A percentile compares a stretch with the other conserved stretches of the same genome.
These are phyloP conservation scores for Rutstroemia sp. DNA, from an alignment of 2,329 filamentous ascomycete genomes.

Conservation along the genomic window DNA sequence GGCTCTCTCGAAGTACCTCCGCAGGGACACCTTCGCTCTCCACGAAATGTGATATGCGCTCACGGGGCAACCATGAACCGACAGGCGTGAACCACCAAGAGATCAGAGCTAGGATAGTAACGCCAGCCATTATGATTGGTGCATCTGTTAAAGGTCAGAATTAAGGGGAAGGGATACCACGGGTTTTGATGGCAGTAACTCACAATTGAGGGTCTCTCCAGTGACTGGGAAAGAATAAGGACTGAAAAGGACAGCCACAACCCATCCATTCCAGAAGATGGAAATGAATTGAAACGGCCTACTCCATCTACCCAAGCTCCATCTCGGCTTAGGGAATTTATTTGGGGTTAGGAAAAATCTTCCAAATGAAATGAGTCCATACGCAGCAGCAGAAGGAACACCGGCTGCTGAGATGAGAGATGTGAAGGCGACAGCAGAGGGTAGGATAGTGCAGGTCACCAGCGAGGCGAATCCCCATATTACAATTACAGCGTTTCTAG, in stretches of 20 bases:
- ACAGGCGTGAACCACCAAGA: slow-evolving; percentile 13
- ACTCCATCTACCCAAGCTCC: slow-evolving; percentile 11
- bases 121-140: slow-evolving; percentile 13
- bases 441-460: slow-evolving; percentile 12
- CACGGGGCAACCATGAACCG: slow-evolving; percentile 4
- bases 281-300: slow-evolving; percentile 8
- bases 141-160: slow-evolving; percentile 3
- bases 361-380: slow-evolving; percentile 12
- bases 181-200: neutral
- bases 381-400: slow-evolving; percentile 12
- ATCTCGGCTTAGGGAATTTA: slow-evolving; percentile 10
- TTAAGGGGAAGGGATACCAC: neutral
- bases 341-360: slow-evolving; percentile 12
- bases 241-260: slow-evolving; percentile 11
- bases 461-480: slow-evolving; percentile 10
- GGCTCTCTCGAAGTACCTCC: neutral
- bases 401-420: slow-evolving; percentile 12
- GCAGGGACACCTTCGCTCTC: slow-evolving; percentile 4
- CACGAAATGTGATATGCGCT: slow-evolving; percentile 10
- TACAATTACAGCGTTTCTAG: slow-evolving; percentile 12
- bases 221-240: slow-evolving; percentile 8
- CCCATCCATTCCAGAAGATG: slow-evolving; percentile 14
- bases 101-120: slow-evolving; percentile 11
- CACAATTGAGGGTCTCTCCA: slow-evolving; percentile 5
- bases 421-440: slow-evolving; percentile 13